These are phyloP conservation scores for Phylloboletellus chloephorus DNA, from an alignment of 1,284 basidiomycete species.

Conservation along the genomic window DNA sequence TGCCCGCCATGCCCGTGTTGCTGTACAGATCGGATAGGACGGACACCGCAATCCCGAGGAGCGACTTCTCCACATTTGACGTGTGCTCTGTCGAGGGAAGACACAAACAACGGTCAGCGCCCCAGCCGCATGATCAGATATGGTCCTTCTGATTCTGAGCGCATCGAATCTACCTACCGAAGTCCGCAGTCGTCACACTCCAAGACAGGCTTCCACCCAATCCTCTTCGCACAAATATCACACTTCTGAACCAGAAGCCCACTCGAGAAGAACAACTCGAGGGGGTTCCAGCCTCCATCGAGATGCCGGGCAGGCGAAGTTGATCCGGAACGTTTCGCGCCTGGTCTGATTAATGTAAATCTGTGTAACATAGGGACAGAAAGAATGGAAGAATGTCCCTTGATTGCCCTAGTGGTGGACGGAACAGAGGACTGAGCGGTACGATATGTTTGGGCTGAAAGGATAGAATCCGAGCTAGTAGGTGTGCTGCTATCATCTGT, in stretches of 20 bases:
- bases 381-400: slow-evolving; percentile 63
- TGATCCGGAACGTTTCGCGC: slow-evolving; percentile 44
- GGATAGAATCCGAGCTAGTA: slow-evolving; percentile 38
- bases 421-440: slow-evolving; percentile 53
- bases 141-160: slow-evolving; percentile 14
- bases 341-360: slow-evolving; percentile 80
- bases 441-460: slow-evolving; percentile 64
- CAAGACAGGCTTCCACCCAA: slow-evolving; percentile 80
- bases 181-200: slow-evolving; percentile 80
- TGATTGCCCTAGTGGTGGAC: slow-evolving; percentile 62
- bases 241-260: slow-evolving; percentile 69
- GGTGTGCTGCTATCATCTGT: slow-evolving; percentile 28
- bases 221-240: slow-evolving; percentile 73
- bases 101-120: slow-evolving; percentile 8
- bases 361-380: slow-evolving; percentile 64
- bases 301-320: slow-evolving; percentile 30
- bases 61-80: slow-evolving; percentile 80
- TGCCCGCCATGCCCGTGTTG: slow-evolving; percentile 26
- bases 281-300: slow-evolving; percentile 59
- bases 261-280: slow-evolving; percentile 72
- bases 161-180: slow-evolving; percentile 17
- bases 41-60: slow-evolving; percentile 67
- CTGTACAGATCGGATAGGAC: slow-evolving; percentile 35
- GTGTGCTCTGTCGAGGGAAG: slow-evolving; percentile 52
- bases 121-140: slow-evolving; percentile 15